Conservation (phyloP, 139 green algal species). For the Desmodesmus armatus region DNA sequence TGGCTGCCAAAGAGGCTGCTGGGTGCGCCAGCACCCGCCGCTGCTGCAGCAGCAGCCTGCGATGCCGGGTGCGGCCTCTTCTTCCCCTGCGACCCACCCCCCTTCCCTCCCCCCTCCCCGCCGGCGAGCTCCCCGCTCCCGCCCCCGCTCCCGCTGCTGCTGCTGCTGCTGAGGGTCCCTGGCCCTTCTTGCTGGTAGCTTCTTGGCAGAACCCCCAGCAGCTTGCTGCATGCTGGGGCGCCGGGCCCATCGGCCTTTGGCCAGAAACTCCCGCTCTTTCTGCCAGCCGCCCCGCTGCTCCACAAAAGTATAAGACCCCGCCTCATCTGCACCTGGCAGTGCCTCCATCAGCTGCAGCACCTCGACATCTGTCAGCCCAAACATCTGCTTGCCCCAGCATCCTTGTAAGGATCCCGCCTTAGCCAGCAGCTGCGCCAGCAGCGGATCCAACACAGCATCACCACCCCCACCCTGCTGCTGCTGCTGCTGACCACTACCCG, state of each 20-base stretch:
- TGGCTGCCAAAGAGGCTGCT: constrained; percentile 4
- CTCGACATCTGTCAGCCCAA: constrained; percentile 65
- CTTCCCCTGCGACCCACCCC: background rate
- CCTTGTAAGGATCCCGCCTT: constrained; percentile 48
- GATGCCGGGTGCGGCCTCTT: constrained; percentile 27
- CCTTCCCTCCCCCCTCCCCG: background rate
- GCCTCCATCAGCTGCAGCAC: constrained; percentile 76
- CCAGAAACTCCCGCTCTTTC: constrained; percentile 40
- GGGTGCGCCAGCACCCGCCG: background rate
- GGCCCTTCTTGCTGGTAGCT: background rate
- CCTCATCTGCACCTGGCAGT: constrained; percentile 55
- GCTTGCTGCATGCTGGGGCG: constrained; percentile 9
- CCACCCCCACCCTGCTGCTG: background rate
- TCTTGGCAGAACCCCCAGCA: too few species aligned
- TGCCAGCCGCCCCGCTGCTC: constrained; percentile 50
- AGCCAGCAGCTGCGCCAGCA: constrained; percentile 54
- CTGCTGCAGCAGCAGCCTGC: constrained; percentile 4
- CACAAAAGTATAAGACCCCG: constrained; percentile 44
- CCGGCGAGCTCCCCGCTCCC: background rate
- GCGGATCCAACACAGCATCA: constrained; percentile 23
- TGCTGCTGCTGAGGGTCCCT: background rate
- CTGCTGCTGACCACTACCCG: too few species aligned
- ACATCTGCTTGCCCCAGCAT: constrained; percentile 71
- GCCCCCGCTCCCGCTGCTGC: background rate
- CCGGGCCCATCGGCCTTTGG: constrained; percentile 36